phyloP scores from a whole-genome alignment of 305 asterid species.

The Salvia sclarea region DNA sequence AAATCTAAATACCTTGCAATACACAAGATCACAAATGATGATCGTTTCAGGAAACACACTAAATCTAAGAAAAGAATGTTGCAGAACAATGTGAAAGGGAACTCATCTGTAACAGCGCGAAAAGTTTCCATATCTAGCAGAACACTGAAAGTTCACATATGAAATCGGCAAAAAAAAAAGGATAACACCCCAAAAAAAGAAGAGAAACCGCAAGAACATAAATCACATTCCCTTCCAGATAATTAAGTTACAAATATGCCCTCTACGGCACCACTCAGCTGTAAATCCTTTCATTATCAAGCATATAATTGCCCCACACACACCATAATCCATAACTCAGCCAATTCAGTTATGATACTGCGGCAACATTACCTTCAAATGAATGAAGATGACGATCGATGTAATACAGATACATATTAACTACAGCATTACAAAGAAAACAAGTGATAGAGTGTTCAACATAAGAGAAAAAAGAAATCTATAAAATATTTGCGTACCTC shows the following conservation, averaged over 20 bases:
- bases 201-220: not conserved
- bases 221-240: not conserved
- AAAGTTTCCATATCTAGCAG: not conserved
- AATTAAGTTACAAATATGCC: not conserved
- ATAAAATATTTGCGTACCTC: conserved; percentile 19
- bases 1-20: not conserved
- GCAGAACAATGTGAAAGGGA: conserved; percentile 6
- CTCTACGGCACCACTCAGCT: not conserved
- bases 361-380: not conserved
- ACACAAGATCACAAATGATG: conserved; percentile 20
- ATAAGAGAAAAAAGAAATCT: conserved; percentile 6
- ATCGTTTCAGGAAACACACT: not conserved
- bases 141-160: not conserved
- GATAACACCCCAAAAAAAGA: too few relatives aligned
- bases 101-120: not conserved
- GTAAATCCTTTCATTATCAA: conserved; percentile 6
- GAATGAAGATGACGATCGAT: conserved; percentile 15
- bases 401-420: not conserved
- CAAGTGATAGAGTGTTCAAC: not conserved
- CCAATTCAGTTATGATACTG: not conserved
- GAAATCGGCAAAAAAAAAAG: not conserved
- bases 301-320: not conserved
- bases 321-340: not conserved
- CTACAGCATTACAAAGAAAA: not conserved
- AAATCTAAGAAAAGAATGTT: conserved; percentile 14